These are phyloP conservation scores for Hortiboletus campestris DNA, from an alignment of 768 basidiomycete genomes.

Conservation along the genomic window DNA sequence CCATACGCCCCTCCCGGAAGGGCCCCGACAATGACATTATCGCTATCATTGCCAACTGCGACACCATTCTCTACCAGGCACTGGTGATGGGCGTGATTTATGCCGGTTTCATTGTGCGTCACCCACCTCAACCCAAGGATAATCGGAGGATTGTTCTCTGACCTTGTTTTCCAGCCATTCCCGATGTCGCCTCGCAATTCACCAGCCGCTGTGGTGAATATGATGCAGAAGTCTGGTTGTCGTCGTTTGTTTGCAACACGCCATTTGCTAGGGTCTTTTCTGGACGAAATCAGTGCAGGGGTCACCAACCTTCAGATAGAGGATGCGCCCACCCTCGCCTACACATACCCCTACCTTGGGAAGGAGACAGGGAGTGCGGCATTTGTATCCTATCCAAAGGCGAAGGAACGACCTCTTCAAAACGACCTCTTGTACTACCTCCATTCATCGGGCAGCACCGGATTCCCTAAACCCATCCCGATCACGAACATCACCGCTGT, in stretches of 20 bases:
- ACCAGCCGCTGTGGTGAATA: constrained; percentile 33
- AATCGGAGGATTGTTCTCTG: no score
- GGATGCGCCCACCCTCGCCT: constrained; percentile 12
- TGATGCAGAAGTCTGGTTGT: constrained; percentile 39
- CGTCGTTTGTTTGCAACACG: constrained; percentile 38
- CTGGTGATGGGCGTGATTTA: constrained; percentile 34
- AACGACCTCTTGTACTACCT: constrained; percentile 35
- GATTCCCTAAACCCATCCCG: constrained; percentile 41
- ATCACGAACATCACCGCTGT: constrained; percentile 30
- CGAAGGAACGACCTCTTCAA: background rate
- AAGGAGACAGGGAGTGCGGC: background rate
- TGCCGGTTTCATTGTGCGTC: background rate
- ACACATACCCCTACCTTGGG: constrained; percentile 10
- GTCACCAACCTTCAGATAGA: constrained; percentile 17
- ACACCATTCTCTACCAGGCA: constrained; percentile 43
- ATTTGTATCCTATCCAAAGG: constrained; percentile 13
- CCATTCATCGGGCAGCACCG: constrained; percentile 52
- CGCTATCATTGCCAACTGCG: constrained; percentile 38
- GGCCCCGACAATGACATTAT: constrained; percentile 35
- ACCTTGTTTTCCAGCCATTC: no score
- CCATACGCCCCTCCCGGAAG: constrained; percentile 34
- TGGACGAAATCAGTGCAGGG: constrained; percentile 28
- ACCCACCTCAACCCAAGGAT: no score
- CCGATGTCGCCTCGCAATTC: constrained; percentile 39
- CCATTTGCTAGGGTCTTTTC: constrained; percentile 28